Conservation (phyloP, 2,329 filamentous ascomycete genomes). For the Paecilomyces formosus region DNA sequence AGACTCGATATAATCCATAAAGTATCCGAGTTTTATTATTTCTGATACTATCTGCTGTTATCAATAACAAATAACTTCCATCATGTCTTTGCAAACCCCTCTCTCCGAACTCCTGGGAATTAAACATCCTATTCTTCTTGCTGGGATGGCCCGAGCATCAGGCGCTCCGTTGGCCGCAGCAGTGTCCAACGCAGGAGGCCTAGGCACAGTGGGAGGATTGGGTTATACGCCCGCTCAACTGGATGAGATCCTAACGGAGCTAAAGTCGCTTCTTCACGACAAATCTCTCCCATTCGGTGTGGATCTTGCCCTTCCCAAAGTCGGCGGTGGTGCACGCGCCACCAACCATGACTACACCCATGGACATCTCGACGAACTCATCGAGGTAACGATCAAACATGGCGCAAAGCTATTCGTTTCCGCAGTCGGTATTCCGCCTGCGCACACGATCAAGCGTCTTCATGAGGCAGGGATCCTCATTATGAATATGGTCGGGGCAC, state of each 20-base stretch:
- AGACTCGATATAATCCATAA: not conserved
- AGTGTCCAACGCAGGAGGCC: conserved; percentile 80
- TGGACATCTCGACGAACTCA: conserved; percentile 78
- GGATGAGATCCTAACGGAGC: conserved; percentile 73
- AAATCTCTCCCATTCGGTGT: conserved; percentile 77
- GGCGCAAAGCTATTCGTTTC: conserved; percentile 80
- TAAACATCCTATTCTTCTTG: conserved; percentile 80
- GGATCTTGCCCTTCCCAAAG: conserved; percentile 82
- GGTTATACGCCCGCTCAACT: conserved; percentile 68
- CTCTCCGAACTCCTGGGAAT: conserved; percentile 74
- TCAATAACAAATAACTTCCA: not conserved
- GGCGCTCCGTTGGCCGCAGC: conserved; percentile 72
- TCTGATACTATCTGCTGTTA: not conserved
- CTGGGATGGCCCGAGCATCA: conserved; percentile 86
- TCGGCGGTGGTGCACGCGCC: conserved; percentile 74
- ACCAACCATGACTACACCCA: conserved; percentile 96
- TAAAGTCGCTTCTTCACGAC: conserved; percentile 64
- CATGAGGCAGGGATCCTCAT: conserved; percentile 74
- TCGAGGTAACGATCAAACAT: conserved; percentile 76
- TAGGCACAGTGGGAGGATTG: conserved; percentile 55
- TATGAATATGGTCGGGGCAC: conserved; percentile 97
- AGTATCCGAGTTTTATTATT: too few relatives aligned
- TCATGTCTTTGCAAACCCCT: conserved; percentile 61
- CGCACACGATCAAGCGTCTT: conserved; percentile 62
- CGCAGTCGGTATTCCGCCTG: conserved; percentile 80